Percentiles rank a stretch among this genome's conserved stretches.
These are phyloP conservation scores for Erodium texanum DNA, from an alignment of 441 rosid genomes.

Conservation along the genomic window DNA sequence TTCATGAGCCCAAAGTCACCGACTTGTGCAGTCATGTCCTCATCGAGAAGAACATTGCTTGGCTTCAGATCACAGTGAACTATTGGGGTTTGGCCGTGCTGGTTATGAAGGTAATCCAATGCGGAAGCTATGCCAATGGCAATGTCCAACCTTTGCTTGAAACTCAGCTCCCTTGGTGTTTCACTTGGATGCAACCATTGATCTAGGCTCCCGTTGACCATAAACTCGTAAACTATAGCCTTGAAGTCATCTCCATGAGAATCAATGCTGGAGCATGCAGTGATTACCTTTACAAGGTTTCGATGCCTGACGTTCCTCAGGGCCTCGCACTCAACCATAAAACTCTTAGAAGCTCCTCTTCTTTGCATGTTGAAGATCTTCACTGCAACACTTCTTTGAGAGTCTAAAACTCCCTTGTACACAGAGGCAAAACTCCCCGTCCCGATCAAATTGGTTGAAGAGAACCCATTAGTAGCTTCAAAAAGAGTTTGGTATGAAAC, in stretches of 20 bases:
- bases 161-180: not conserved
- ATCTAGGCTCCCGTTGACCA: slow-evolving; percentile 14
- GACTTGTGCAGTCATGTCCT: slow-evolving; percentile 9
- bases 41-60: slow-evolving; percentile 10
- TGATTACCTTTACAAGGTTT: slow-evolving; percentile 12
- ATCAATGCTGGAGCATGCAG: slow-evolving; percentile 15
- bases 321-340: slow-evolving; percentile 11
- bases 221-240: slow-evolving; percentile 14
- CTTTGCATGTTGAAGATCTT: slow-evolving; percentile 12
- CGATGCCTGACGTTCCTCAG: slow-evolving; percentile 1
- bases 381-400: slow-evolving; percentile 2
- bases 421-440: slow-evolving; percentile 10
- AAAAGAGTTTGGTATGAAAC: slow-evolving; percentile 6
- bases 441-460: slow-evolving; percentile 7
- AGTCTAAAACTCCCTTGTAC: slow-evolving; percentile 8
- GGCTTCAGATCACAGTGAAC: slow-evolving; percentile 18
- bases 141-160: slow-evolving; percentile 8
- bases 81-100: not conserved
- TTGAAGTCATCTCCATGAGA: slow-evolving; percentile 7
- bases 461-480: slow-evolving; percentile 13
- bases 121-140: not conserved
- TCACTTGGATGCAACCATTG: not conserved
- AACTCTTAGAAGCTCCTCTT: slow-evolving; percentile 13
- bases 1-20: slow-evolving; percentile 9
- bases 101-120: slow-evolving; percentile 11